Evolutionary conservation across 495 filamentous ascomycete species (phyloP).

Genomic region (Bacidia rubella): DNA sequence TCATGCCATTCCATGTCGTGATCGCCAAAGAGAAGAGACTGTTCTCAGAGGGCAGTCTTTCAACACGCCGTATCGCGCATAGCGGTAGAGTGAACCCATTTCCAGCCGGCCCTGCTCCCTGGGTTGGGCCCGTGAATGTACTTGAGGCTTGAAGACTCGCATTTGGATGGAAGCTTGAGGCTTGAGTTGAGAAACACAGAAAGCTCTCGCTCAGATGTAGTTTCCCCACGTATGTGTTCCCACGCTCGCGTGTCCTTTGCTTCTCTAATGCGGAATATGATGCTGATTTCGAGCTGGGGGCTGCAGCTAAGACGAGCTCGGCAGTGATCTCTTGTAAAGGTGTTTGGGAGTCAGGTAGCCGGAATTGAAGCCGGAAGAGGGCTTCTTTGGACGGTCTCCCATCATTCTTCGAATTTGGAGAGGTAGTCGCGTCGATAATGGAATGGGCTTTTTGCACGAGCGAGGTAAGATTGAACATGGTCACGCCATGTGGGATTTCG

Average conservation of each 20-base stretch:
- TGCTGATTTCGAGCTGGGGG: conserved; percentile 32
- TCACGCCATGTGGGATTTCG: conserved; percentile 12
- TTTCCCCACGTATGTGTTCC: conserved; percentile 82
- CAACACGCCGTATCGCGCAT: conserved; percentile 79
- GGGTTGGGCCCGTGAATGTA: conserved; percentile 73
- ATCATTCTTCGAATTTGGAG: conserved; percentile 41
- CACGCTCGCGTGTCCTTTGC: conserved; percentile 45
- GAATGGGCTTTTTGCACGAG: conserved; percentile 93
- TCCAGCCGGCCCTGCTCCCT: conserved; percentile 81
- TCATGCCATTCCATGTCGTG: conserved; percentile 85
- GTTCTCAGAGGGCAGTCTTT: conserved; percentile 78
- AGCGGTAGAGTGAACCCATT: conserved; percentile 96
- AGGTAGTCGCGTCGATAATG: conserved; percentile 73
- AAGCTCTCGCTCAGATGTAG: conserved; percentile 88
- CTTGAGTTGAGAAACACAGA: conserved; percentile 89
- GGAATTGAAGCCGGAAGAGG: conserved; percentile 92
- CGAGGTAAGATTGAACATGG: conserved; percentile 68
- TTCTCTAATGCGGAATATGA: conserved; percentile 37
- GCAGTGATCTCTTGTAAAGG: conserved; percentile 92
- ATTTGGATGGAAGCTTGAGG: conserved; percentile 69
- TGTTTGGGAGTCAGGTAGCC: conserved; percentile 78
- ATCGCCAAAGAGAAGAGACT: conserved; percentile 86
- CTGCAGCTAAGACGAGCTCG: conserved; percentile 69
- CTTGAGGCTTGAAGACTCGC: conserved; percentile 63
- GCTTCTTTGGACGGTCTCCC: conserved; percentile 76